Percentiles rank a stretch among this genome's conserved stretches.
phyloP scores from a whole-genome alignment of 164 flowering plant species.

The Vitis vinifera region ASM3070453v1 NC_081812.1:15814501-15815000 shows the following conservation, averaged over 20 bases:
- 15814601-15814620: not conserved
- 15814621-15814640: not conserved
- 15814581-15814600: not conserved
- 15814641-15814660: not conserved
- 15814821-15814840: conserved; percentile 29
- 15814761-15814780: not conserved
- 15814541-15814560: not conserved
- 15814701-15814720: not conserved
- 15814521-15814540: conserved; percentile 24
- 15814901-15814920: not conserved
- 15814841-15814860: conserved; percentile 17
- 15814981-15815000: conserved; percentile 42
- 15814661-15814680: too few relatives aligned
- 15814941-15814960: conserved; percentile 45
- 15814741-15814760: not conserved
- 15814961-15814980: conserved; percentile 10
- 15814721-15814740: not conserved
- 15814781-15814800: conserved; percentile 15
- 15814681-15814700: too few relatives aligned
- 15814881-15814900: not conserved
- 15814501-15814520: conserved; percentile 7
- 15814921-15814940: conserved; percentile 1
- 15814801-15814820: conserved; percentile 28
- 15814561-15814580: not conserved
- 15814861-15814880: conserved; percentile 22